A percentile compares a stretch with the other conserved stretches of the same genome.
Evolutionary conservation across 176 grass and related monocot genomes (phyloP).

Genomic region (Cenchrus americanus): DNA sequence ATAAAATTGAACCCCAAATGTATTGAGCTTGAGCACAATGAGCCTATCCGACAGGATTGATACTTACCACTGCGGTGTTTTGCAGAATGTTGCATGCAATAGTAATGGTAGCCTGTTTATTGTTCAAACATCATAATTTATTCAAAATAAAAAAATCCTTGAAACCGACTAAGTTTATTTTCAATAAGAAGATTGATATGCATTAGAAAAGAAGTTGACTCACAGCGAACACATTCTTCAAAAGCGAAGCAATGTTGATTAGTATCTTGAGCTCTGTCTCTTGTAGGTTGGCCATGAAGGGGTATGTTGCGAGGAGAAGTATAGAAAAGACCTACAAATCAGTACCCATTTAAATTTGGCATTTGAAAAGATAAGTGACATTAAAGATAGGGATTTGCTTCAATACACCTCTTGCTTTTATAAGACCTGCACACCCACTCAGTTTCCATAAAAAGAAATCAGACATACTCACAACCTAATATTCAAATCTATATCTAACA

Average conservation of each 20-base stretch:
- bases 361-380: not conserved
- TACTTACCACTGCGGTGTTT: slow-evolving; percentile 65
- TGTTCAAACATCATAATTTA: slow-evolving; percentile 29
- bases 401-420: not conserved
- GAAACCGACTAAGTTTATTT: slow-evolving; percentile 6
- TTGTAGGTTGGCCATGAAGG: slow-evolving; percentile 56
- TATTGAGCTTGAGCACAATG: not conserved
- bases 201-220: slow-evolving; percentile 19
- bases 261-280: slow-evolving; percentile 53
- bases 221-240: slow-evolving; percentile 56
- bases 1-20: not conserved
- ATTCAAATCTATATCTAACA: not conserved
- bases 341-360: slow-evolving; percentile 6
- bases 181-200: not conserved
- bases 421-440: not conserved
- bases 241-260: slow-evolving; percentile 58
- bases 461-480: not conserved
- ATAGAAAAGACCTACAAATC: slow-evolving; percentile 63
- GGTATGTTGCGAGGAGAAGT: slow-evolving; percentile 59
- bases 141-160: not conserved
- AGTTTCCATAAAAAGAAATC: not conserved
- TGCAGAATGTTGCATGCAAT: slow-evolving; percentile 62
- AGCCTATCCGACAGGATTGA: not conserved
- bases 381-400: not conserved
- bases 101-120: slow-evolving; percentile 65